A percentile compares a stretch with the other conserved stretches of the same genome.
phyloP scores from a whole-genome alignment of 805 yeast species.

The Yarrowia sp. region DNA sequence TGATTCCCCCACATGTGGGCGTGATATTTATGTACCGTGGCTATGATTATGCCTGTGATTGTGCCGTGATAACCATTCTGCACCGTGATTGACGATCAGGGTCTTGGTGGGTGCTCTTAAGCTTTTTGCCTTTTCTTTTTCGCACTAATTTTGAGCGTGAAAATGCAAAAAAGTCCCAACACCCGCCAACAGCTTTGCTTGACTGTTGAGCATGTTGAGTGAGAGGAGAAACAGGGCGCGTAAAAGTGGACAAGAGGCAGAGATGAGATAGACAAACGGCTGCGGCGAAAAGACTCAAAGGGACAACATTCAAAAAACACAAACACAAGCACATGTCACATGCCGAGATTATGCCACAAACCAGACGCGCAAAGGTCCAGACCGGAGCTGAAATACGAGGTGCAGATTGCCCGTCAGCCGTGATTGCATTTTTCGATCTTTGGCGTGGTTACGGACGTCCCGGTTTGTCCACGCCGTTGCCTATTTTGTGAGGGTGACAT shows the following conservation, averaged over 20 bases:
- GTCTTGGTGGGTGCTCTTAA: not conserved
- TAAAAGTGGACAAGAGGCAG: not conserved
- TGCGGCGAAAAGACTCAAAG: not conserved
- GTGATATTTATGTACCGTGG: not conserved
- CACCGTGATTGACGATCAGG: slow-evolving; percentile 13
- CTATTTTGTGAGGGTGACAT: not conserved
- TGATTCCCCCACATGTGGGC: not conserved
- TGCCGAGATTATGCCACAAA: not conserved
- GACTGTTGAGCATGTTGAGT: slow-evolving; percentile 1
- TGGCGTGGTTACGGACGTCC: no score
- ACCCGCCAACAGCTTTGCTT: not conserved
- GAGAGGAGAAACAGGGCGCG: not conserved
- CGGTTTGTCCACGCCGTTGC: not conserved
- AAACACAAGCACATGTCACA: not conserved
- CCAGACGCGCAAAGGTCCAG: not conserved
- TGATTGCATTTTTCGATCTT: not conserved
- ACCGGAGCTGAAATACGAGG: not conserved
- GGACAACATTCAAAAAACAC: not conserved
- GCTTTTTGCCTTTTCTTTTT: not conserved
- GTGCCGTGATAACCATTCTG: not conserved
- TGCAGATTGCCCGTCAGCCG: not conserved
- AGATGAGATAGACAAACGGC: not conserved
- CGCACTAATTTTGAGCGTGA: not conserved
- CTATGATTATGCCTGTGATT: slow-evolving; percentile 2
- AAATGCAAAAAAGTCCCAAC: slow-evolving; percentile 11